Percentiles rank a stretch among this genome's conserved stretches.
Conservation (phyloP, 495 filamentous ascomycete genomes). For the Aspergillus avenaceus region DNA sequence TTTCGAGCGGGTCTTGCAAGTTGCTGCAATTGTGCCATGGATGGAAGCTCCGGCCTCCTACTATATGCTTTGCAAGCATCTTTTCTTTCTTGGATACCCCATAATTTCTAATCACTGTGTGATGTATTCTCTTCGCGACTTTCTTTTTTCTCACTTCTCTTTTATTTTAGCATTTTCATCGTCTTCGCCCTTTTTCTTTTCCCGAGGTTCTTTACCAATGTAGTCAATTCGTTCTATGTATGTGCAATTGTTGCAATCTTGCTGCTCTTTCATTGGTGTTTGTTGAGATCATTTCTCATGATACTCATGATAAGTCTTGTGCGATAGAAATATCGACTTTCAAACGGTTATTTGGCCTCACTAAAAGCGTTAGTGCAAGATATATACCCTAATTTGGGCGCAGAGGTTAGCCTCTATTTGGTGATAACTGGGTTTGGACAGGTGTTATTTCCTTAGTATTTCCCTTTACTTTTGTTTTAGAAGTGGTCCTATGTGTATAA, state of each 20-base stretch:
- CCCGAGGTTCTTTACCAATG: neutral
- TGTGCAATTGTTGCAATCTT: neutral
- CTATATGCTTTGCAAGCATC: slow-evolving; percentile 11
- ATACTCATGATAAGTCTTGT: slow-evolving; percentile 17
- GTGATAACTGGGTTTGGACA: neutral
- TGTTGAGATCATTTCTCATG: slow-evolving; percentile 15
- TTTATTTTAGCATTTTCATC: neutral
- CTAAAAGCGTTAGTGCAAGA: neutral
- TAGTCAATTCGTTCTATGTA: too few relatives aligned
- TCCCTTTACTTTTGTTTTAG: too few relatives aligned
- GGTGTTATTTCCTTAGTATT: too few relatives aligned
- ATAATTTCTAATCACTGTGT: slow-evolving; percentile 19
- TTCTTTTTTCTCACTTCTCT: slow-evolving; percentile 1
- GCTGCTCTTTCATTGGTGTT: neutral
- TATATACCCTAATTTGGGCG: too few relatives aligned
- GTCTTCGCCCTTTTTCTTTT: slow-evolving; percentile 1
- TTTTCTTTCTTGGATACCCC: slow-evolving; percentile 27
- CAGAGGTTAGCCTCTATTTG: too few relatives aligned
- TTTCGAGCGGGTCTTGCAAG: slow-evolving; percentile 16
- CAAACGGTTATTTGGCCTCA: neutral
- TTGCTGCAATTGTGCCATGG: slow-evolving; percentile 5
- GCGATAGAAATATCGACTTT: slow-evolving; percentile 5
- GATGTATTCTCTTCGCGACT: slow-evolving; percentile 16
- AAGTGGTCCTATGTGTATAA: too few relatives aligned
- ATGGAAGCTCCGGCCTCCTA: neutral